Evolutionary conservation across 2,329 filamentous ascomycete species (phyloP), one percentile per base, ranked within the genome.

Genomic region (Stemphylium lycopersici): DNA sequence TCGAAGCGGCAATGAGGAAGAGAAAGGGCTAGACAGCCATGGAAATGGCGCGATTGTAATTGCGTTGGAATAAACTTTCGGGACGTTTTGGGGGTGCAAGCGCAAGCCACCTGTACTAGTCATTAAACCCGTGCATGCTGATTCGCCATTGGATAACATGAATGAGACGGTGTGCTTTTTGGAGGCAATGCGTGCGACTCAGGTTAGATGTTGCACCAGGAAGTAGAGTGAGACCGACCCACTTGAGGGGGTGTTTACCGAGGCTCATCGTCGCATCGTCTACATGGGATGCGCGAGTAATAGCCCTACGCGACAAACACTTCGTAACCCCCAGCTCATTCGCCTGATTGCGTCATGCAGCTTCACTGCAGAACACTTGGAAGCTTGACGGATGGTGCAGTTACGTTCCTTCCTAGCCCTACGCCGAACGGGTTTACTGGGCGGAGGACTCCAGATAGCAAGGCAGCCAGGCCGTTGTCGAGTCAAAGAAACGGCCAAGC

Each of bases 1-100:
- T 72, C 1, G 65, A 71, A 53, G 55, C 42, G 31, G 63, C 54
- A 33, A 47, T 58, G 32, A 44, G 20, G 38, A 46, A 48, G 3
- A 52, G n/a, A 34, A 48, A n/a, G n/a, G n/a, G 47, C 15, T 18
- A 11, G 31, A 7, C 48, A 29, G 39, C 3, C 32, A 6, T 38
- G 15, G 33, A 13, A 39, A 32, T 12, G 22, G 36, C 15, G 24
- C 5, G n/a, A 20, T 15, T 15, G 11, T 16, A 16, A 20, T 15
- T 15, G 11, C 22, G 12, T 37, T 6, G 13, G 24, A 32, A 32
- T 18, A 38, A 4, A 15, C 10, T 13, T 26, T 12, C 10, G 38
- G 10, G 12, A 29, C 10, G 8, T 2, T 11, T 47, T 6, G 24
- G 18, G 13, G 12, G 22, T 6, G 22, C 3, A 22, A 8, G 33